Evolutionary conservation across 768 basidiomycete species (phyloP), one percentile per base, ranked within the genome.

Genomic region (Boletus pseudopeckii): DNA sequence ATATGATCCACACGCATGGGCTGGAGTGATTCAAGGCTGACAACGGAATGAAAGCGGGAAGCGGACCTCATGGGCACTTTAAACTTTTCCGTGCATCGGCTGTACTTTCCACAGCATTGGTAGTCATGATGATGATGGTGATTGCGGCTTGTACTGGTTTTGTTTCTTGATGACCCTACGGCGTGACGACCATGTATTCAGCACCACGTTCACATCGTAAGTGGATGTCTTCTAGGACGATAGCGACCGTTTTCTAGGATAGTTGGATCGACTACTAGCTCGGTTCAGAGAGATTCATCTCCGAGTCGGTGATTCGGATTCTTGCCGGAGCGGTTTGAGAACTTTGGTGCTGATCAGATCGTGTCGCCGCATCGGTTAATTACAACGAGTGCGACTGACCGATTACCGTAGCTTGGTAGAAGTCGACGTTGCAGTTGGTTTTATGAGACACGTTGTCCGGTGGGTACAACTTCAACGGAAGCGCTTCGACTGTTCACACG

Each of bases 401-500:
- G 7, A 44, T 30, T 18, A 41, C 40, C 40, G 40, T 18, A 45
- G n/a, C 13, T 18, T 45, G 11, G 11, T 11, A 18, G 26, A 11
- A 28, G 7, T 28, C 9, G 45, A 33, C 14, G 14, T 33, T 42
- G 41, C 2, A 28, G 10, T 30, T 30, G 28, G 28, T n/a, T 20
- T 45, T 30, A 30, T 18, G n/a, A 11, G 22, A 32, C 28, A 50
- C 28, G 15, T 50, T 24, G 15, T 24, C 10, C 7, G 1, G 33
- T 28, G n/a, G 33, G 24, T 22, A 54, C 41, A 37, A 54, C 41
- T 37, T 10, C 28, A 54, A 36, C 52, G 26, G 53, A 54, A 53
- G 52, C n/a, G 32, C n/a, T 34, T n/a, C 7, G 4, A 24, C 11
- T 22, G 28, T 18, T 53, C 22, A 54, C 52, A 53, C 52, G 53